Base-by-base conservation (phyloP, 1,284 basidiomycete species). In the Pisolithus thermaeus region DNA sequence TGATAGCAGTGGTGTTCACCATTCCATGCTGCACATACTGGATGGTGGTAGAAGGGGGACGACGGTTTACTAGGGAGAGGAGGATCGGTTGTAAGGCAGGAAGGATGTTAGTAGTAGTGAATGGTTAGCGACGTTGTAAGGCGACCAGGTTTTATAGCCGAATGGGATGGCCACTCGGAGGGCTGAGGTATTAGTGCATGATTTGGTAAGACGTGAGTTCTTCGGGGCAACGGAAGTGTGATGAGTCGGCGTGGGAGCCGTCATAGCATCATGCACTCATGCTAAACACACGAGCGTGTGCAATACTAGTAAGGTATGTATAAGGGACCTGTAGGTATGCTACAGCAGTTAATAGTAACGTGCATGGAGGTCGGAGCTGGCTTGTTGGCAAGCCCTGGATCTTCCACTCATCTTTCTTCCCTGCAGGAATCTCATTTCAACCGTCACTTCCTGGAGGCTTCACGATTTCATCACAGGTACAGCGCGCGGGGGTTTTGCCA, bases 11-110 rank as follows among this genome's bases (percentile, higher is more conserved):
- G 6, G 25, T 36, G n/a, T 46, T 56, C 48, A 76, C 74, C 72
- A 70, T 66, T 77, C 74, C 64, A 73, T 70, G 55, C 57, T 67
- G 50, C 74, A 76, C 74, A 76, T 75, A 44, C n/a, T 61, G 12
- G 56, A 20, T 25, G 18, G 36, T 18, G 30, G 27, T 18, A 27
- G 42, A n/a, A 11, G 23, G 16, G 16, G 14, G 27, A 43, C 14
- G 14, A 23, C 23, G 3, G 23, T 20, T 25, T 20, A 20, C 18
- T 20, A 12, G 20, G 5, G 39, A 9, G 22, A 39, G 18, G 22
- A 22, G 7, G 38, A n/a, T 7, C 11, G 42, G 42, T 28, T 16
- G 42, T 20, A 20, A 20, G 18, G 18, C 18, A n/a, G 25, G 25
- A 4, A 9, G 42, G 42, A 28, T 11, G 42, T 4, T 9, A 23